These are phyloP conservation scores for Eucalyptus polyanthemos DNA, from an alignment of 345 rosid species.

Conservation along the genomic window DNA sequence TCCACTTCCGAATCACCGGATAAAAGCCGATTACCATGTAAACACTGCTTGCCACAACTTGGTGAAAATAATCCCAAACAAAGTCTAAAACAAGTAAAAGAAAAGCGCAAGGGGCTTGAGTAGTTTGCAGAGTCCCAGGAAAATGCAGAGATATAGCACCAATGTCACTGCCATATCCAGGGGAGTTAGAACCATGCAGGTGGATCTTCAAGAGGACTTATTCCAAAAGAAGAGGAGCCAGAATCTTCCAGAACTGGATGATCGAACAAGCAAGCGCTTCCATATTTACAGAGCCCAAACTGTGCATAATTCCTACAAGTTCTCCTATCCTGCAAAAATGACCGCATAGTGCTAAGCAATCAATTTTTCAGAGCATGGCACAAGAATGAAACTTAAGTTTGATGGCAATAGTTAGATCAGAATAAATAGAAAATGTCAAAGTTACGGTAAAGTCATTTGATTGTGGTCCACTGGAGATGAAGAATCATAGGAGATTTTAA, in stretches of 20 bases:
- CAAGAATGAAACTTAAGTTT: background rate
- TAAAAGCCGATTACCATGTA: background rate
- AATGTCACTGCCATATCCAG: background rate
- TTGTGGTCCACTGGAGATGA: background rate
- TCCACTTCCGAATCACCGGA: background rate
- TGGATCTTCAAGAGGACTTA: background rate
- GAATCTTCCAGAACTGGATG: constrained; percentile 2
- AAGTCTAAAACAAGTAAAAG: background rate
- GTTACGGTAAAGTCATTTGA: background rate
- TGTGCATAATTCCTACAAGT: constrained; percentile 14
- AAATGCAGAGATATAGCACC: background rate
- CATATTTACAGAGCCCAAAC: constrained; percentile 34
- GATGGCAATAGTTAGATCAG: background rate
- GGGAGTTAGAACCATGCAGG: background rate
- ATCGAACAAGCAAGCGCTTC: constrained; percentile 25
- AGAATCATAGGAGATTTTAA: background rate
- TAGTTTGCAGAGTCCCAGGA: background rate
- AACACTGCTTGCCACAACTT: background rate
- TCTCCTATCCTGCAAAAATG: background rate
- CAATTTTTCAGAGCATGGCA: background rate
- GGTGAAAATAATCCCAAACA: background rate
- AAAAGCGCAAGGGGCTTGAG: background rate
- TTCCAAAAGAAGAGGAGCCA: background rate
- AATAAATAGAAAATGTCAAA: background rate
- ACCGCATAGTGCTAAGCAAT: background rate